Evolutionary conservation across 1,139 yeast genomes (phyloP).

Genomic region (Citeromyces siamensis): DNA sequence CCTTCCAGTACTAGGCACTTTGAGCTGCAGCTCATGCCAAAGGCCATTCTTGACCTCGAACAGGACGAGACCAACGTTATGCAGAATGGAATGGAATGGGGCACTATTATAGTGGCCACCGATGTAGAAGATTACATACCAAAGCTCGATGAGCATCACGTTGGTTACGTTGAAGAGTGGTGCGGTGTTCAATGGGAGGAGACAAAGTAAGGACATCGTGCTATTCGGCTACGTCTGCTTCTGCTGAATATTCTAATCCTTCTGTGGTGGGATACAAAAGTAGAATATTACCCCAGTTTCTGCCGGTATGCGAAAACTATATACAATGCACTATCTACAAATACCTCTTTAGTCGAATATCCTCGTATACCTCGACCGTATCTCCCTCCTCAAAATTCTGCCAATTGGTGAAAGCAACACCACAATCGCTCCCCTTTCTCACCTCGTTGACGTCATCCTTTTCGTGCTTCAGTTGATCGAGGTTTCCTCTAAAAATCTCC

Average conservation of each 20-base stretch:
- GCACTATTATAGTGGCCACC: slow-evolving; percentile 79
- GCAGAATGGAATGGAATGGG: slow-evolving; percentile 93
- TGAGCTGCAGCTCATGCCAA: slow-evolving; percentile 92
- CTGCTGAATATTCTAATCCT: too few relatives aligned
- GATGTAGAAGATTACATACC: slow-evolving; percentile 65
- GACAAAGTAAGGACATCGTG: background rate
- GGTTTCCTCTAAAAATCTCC: slow-evolving; percentile 50
- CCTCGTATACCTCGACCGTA: slow-evolving; percentile 61
- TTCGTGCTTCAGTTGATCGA: slow-evolving; percentile 68
- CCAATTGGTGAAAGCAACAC: slow-evolving; percentile 64
- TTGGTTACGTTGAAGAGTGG: slow-evolving; percentile 84
- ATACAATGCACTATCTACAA: slow-evolving; percentile 25
- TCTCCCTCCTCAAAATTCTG: slow-evolving; percentile 69
- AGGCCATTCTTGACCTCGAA: slow-evolving; percentile 76
- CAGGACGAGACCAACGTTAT: slow-evolving; percentile 25
- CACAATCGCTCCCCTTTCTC: slow-evolving; percentile 85
- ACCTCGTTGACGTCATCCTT: slow-evolving; percentile 75
- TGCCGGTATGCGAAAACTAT: too few relatives aligned
- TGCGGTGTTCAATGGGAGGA: slow-evolving; percentile 96
- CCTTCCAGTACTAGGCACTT: slow-evolving; percentile 56
- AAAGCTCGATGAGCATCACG: slow-evolving; percentile 42
- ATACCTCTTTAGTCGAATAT: slow-evolving; percentile 53
- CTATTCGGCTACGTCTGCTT: too few relatives aligned
- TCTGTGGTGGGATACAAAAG: too few relatives aligned
- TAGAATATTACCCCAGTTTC: too few relatives aligned